Evolutionary conservation across 2,329 filamentous ascomycete genomes (phyloP), one percentile per base, ranked within the genome.

Genomic region (Pseudocercospora cruenta): DNA sequence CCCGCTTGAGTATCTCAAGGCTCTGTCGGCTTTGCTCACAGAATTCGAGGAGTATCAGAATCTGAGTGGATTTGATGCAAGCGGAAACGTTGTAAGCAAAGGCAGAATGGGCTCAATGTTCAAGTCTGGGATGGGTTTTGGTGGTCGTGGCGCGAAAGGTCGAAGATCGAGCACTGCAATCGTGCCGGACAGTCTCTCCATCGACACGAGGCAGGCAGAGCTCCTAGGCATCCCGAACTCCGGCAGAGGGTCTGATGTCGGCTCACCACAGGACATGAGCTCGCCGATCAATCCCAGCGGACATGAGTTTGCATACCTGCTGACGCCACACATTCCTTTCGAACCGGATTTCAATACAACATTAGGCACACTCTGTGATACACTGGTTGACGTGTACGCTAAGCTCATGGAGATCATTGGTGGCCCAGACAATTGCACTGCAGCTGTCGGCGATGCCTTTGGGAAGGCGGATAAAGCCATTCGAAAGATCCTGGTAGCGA

Each of bases 301-400:
- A 0, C 93, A 93, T 43, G 92, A 96, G 74, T 99, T 97, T 78
- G 88, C 89, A 0, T 90, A 94, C 77, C 84, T 99, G 1, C 85
- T 97, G 21, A 98, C 94, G n/a, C 95, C 95, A 0, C 90, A 89
- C 16, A 82, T 99, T 57, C 95, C 95, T 0, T 99, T 99, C 76
- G 94, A 98, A 70, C 95, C 95, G 0, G 95, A 99, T 79, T 99
- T 97, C 75, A 95, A 94, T 78, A 93, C 96, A 81, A 97, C 94
- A 0, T 98, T 98, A 81, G 91, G 93, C 14, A 97, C 95, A 12
- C 84, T 99, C 6, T 98, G 95, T 81, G 95, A 99, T 76, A 92
- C 96, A 2, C 82, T 99, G 67, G 96, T 97, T 73, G 95, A 98
- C 78, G 92, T 90, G 75, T 99, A 99, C 80, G 88, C 89, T 39